Base-by-base conservation (phyloP, 495 filamentous ascomycete genomes). In the Podospora comata region DNA sequence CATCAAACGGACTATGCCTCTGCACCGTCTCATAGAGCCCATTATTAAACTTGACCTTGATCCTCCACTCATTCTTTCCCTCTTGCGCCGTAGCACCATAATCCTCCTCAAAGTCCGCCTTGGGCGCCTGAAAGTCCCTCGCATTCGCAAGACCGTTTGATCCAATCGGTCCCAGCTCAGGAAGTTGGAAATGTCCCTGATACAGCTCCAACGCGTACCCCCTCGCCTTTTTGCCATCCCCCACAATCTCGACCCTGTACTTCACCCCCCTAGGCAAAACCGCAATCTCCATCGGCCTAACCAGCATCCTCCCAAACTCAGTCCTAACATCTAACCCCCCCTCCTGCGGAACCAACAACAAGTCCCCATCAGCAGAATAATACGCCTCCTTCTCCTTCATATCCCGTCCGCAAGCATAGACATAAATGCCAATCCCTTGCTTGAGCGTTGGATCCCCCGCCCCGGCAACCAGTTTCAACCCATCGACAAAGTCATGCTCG, bases 161-260 rank as follows among this genome's bases (percentile, higher is more conserved):
- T 5, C 93, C 93, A 71, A 97, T 96, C 48, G 93, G 93, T 2
- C 93, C 93, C 3, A 97, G 83, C 72, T 96, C 93, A 0, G 93
- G 93, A 6, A 97, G 89, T 63, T 86, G 76, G 77, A 91, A 97
- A 79, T 95, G 92, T 26, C 89, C 89, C 70, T 92, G 88, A 79
- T 94, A 96, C 3, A 96, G 82, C 78, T 97, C 93, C 54, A 94
- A 85, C 28, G 93, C 91, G 75, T 96, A 97, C 61, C 93, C 93
- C 70, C 92, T 83, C 3, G 89, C 89, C 2, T 89, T 87, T 16
- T 59, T 44, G 7, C 88, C 88, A 2, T 81, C 76, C 4, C 75
- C 72, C 0, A 94, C 84, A 54, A 84, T 86, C 9, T 48, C 39
- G 27, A 92, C 92, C 66, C 87, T 88, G 81, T 93, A 93, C 73